phyloP scores from a whole-genome alignment of 345 rosid species.

The Stellera chamaejasme region DNA sequence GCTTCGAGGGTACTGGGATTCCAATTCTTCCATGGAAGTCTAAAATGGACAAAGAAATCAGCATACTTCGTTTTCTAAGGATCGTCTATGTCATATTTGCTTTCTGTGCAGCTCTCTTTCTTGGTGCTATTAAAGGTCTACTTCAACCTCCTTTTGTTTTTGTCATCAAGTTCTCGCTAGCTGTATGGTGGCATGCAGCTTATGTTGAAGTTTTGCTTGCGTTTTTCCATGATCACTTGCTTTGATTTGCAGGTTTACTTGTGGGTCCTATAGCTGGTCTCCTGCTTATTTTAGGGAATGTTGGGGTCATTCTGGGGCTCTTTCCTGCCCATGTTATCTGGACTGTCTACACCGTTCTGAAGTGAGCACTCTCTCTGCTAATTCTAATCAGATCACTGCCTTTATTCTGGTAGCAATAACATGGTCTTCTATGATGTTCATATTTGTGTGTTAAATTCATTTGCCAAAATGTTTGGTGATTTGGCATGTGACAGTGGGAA shows the following conservation, averaged over 20 bases:
- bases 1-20: too few species aligned
- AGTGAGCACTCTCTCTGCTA: conserved; percentile 22
- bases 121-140: conserved; percentile 76
- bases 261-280: conserved; percentile 80
- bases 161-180: not conserved
- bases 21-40: too few species aligned
- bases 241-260: conserved; percentile 34
- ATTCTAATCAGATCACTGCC: not conserved
- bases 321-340: conserved; percentile 69
- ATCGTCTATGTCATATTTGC: conserved; percentile 46
- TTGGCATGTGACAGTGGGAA: not conserved
- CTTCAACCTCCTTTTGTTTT: not conserved
- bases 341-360: conserved; percentile 50
- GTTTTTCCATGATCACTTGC: not conserved
- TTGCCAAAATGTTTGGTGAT: not conserved
- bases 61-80: conserved; percentile 9
- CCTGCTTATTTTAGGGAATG: conserved; percentile 53
- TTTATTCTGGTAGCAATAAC: not conserved
- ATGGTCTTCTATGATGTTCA: not conserved
- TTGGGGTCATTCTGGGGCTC: conserved; percentile 60
- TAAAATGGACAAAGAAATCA: too few species aligned
- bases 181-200: too few species aligned
- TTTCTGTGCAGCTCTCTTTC: conserved; percentile 56
- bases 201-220: too few species aligned
- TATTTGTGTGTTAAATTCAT: not conserved